These are phyloP conservation scores for Saccharum spontaneum DNA, from an alignment of 176 grass and related monocot species.

Conservation along the genomic window DNA sequence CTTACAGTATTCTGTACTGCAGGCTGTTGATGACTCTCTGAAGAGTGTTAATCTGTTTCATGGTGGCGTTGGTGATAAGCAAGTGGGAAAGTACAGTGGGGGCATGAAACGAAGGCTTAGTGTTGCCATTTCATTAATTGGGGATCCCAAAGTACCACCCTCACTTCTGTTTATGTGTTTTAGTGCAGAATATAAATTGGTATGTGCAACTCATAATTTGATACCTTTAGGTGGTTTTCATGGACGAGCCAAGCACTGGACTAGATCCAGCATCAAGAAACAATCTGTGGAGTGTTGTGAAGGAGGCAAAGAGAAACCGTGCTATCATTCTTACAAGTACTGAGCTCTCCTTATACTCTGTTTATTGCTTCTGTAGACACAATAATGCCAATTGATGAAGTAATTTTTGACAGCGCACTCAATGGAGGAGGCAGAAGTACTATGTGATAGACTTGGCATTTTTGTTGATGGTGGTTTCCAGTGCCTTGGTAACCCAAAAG, in stretches of 20 bases:
- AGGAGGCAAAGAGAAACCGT: conserved; percentile 70
- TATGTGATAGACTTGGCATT: conserved; percentile 69
- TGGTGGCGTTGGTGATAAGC: conserved; percentile 71
- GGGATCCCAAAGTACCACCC: conserved; percentile 59
- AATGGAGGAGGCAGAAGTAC: conserved; percentile 75
- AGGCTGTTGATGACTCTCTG: conserved; percentile 83
- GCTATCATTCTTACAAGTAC: conserved; percentile 95
- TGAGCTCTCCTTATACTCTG: conserved; percentile 18
- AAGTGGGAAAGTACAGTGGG: conserved; percentile 77
- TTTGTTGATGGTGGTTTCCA: conserved; percentile 70
- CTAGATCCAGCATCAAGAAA: conserved; percentile 90
- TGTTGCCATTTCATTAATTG: conserved; percentile 78
- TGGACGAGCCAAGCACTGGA: conserved; percentile 93
- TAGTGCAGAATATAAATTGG: conserved; percentile 4
- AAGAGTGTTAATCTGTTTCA: conserved; percentile 75
- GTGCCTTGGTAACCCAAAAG: conserved; percentile 72
- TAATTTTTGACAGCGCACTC: conserved; percentile 58
- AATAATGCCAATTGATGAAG: background rate
- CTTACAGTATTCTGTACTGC: conserved; percentile 20
- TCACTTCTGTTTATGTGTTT: background rate
- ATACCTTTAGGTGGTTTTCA: conserved; percentile 73
- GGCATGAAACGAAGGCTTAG: conserved; percentile 94
- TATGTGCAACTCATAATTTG: background rate
- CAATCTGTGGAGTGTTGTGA: conserved; percentile 74
- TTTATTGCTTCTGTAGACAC: background rate